phyloP scores from a whole-genome alignment of 2,329 filamentous ascomycete genomes.

The Phialophora expanda region DNA sequence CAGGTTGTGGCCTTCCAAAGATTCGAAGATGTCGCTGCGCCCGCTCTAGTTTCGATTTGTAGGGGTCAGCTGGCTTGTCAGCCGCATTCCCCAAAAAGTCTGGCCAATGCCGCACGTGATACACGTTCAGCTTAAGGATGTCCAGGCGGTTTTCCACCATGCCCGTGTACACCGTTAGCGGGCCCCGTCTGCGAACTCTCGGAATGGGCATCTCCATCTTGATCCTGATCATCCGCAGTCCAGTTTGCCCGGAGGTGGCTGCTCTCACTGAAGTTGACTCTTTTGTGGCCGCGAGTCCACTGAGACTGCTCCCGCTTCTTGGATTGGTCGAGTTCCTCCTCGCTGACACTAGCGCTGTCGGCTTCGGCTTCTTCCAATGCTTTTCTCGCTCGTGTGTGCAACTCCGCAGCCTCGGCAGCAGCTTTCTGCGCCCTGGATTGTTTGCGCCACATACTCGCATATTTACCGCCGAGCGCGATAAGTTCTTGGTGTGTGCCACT shows the following conservation, averaged over 20 bases:
- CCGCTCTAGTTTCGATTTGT: neutral
- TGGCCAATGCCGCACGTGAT: neutral
- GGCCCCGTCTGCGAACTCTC: conserved; percentile 24
- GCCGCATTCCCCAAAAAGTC: neutral
- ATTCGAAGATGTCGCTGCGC: neutral
- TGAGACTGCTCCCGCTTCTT: conserved; percentile 27
- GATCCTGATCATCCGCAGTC: conserved; percentile 29
- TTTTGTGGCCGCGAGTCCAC: conserved; percentile 33
- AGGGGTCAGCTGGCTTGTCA: neutral
- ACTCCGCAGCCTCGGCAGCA: conserved; percentile 61
- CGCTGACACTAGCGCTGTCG: conserved; percentile 56
- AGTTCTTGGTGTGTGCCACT: conserved; percentile 79
- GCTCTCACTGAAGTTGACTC: conserved; percentile 39
- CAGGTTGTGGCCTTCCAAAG: neutral
- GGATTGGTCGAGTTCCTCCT: conserved; percentile 48
- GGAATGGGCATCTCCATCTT: conserved; percentile 27
- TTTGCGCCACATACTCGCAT: conserved; percentile 86
- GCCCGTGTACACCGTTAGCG: conserved; percentile 20
- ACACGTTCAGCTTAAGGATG: conserved; percentile 31
- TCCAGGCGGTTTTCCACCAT: conserved; percentile 32
- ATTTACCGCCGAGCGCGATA: conserved; percentile 71
- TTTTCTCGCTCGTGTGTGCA: conserved; percentile 52
- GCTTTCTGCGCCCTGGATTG: conserved; percentile 80
- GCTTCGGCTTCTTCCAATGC: conserved; percentile 48
- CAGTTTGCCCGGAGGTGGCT: conserved; percentile 33